Evolutionary conservation across 2,329 filamentous ascomycete genomes (phyloP).

Genomic region (Triangularia verruculosa): DNA sequence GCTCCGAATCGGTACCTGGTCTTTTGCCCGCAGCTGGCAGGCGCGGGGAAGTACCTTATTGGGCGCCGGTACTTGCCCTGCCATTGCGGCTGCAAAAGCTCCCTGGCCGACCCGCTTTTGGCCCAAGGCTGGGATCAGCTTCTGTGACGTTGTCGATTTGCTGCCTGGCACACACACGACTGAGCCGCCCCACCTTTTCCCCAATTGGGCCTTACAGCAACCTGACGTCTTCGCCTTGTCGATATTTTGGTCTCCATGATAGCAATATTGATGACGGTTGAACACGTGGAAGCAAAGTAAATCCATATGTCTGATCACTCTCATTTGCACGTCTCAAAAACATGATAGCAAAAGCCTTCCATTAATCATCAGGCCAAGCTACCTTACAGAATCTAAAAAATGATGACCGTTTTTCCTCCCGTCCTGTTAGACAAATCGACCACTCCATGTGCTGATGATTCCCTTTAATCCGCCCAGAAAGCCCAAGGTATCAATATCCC

Average conservation of each 20-base stretch:
- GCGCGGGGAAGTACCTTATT: not conserved
- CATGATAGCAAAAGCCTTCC: not conserved
- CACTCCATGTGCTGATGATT: not conserved
- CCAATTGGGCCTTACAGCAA: conserved; percentile 6
- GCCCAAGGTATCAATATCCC: not conserved
- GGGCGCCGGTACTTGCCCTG: conserved; percentile 3
- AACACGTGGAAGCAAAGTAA: too few relatives aligned
- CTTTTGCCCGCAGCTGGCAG: not conserved
- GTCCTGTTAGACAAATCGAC: not conserved
- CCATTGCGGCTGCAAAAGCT: not conserved
- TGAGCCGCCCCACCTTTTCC: not conserved
- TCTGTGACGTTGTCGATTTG: conserved; percentile 33
- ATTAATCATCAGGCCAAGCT: not conserved
- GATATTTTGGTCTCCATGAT: too few relatives aligned
- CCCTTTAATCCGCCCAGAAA: not conserved
- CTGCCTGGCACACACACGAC: conserved; percentile 27
- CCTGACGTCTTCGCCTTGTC: conserved; percentile 2
- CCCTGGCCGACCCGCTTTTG: conserved; percentile 16
- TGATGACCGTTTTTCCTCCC: not conserved
- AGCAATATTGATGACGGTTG: too few relatives aligned
- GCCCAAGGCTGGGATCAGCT: conserved; percentile 12
- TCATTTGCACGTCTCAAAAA: not conserved
- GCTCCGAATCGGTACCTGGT: not conserved
- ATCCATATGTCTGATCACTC: too few relatives aligned
- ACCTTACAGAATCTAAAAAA: not conserved